A percentile compares a stretch with the other conserved stretches of the same genome.
Evolutionary conservation across 2,329 filamentous ascomycete genomes (phyloP).

Genomic region (Blumeria graminis): DNA sequence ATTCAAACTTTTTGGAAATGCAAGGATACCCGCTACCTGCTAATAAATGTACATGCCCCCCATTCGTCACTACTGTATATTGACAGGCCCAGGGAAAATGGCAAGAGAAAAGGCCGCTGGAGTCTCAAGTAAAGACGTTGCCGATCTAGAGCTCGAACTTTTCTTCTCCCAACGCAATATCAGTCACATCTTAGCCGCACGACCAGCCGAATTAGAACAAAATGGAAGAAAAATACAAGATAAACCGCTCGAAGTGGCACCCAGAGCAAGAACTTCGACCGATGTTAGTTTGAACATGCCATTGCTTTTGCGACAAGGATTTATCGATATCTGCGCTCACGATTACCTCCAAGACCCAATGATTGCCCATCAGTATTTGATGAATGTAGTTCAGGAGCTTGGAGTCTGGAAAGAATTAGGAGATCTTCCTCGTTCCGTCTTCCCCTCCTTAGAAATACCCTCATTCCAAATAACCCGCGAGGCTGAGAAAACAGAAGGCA

Average conservation of each 20-base stretch:
- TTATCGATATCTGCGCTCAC: neutral
- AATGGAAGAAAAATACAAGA: neutral
- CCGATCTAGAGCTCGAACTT: neutral
- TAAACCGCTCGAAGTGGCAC: neutral
- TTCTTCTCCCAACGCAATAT: neutral
- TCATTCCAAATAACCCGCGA: neutral
- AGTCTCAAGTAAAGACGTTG: neutral
- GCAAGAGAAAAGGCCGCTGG: neutral
- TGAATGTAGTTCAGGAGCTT: neutral
- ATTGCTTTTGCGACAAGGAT: slow-evolving; percentile 1
- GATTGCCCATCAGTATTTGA: neutral
- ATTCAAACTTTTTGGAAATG: slow-evolving; percentile 2
- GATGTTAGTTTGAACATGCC: neutral
- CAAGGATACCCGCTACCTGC: slow-evolving; percentile 2
- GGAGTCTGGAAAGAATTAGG: neutral
- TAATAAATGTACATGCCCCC: slow-evolving; percentile 2
- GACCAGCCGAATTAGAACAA: neutral
- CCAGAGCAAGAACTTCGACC: neutral
- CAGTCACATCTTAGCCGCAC: neutral
- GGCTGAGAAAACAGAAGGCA: neutral
- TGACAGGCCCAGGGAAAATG: neutral
- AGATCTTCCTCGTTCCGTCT: neutral
- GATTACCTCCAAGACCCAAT: neutral
- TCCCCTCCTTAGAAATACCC: neutral
- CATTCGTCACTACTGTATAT: neutral